Evolutionary conservation across 139 green algal species (phyloP), one percentile per base, ranked within the genome.

Genomic region (Ostreobium quekettii): DNA sequence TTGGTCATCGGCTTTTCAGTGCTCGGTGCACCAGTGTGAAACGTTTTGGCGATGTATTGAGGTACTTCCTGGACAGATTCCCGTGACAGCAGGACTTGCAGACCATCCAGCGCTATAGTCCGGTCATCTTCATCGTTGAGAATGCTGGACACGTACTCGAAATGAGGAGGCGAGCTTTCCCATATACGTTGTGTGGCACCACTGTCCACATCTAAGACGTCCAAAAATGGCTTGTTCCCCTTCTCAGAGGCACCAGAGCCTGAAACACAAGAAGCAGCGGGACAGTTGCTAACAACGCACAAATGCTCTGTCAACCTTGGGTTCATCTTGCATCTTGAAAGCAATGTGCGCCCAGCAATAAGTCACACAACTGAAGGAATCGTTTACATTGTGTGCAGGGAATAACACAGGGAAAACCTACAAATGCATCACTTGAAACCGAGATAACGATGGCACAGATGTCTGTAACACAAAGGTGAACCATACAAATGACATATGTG

Each of bases 221-320:
- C 93, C 71, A 99, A 70, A 77, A 98, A 99, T 28, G 93, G 93
- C 38, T 71, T 75, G 58, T 89, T 89, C 48, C 93, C 93, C 69
- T 96, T 79, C 0, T 86, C 80, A 5, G 74, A 88, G 33, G 91
- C 91, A 1, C 92, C 92, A 0, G 64, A 72, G 3, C 81, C 92
- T 66, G 28, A 53, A 19, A 26, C 11, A 19, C 42, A 53, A 53
- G 11, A 53, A 11, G 19, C 42, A 53, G n/a, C n/a, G n/a, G n/a
- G n/a, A n/a, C n/a, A n/a, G n/a, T n/a, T n/a, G n/a, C n/a, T n/a
- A n/a, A n/a, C n/a, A n/a, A n/a, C n/a, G n/a, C n/a, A n/a, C n/a
- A n/a, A n/a, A n/a, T n/a, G n/a, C n/a, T n/a, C n/a, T n/a, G n/a
- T n/a, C n/a, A n/a, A n/a, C n/a, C n/a, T n/a, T n/a, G n/a, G n/a